Base-by-base conservation (phyloP, 306 rosid species). In the Cucurbita moschata region DNA sequence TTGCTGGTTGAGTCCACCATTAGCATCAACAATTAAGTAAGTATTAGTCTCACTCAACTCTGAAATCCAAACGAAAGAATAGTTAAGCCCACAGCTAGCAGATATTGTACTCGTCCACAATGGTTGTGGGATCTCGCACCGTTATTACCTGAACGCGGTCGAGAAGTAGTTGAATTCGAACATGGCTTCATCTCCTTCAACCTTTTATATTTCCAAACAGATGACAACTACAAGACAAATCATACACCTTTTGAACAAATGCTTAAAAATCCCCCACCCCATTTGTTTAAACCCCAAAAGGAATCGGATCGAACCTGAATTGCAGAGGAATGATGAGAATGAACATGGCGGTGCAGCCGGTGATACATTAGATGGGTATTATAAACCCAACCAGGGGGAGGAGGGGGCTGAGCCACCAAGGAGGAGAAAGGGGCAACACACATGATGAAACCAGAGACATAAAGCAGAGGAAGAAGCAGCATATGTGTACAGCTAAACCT, bases 1-100 rank as follows among this genome's bases (percentile, higher is more conserved):
- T 71, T 94, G 99, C 82, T 94, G 99, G 85, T 94, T 94, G 76
- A 94, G 99, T 72, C 97, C 99, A 16, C 97, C 99, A 83, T 91
- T 94, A 56, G 89, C 99, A 88, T 91, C 97, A 65, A 94, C 94
- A 74, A 94, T 78, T 74, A 94, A 81, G 90, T 89, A 91, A 52
- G 89, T 94, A 76, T 74, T 86, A 50, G 80, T 75, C 23, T 82
- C 88, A 75, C 81, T 69, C 40, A 88, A 76, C 49, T 71, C 99
- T 94, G 95, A 79, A 79, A 81, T 75, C 69, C 74, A 69, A 7
- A 58, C 6, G 30, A 73, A 77, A 44, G 51, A 77, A 42, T 44
- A 52, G 43, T 75, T 78, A 39, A 66, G 1, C 8, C 13, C 35
- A 30, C 35, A 2, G 35, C 35, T 30, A 30, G 35, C 4, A 30